Base-by-base conservation (phyloP, 2,329 filamentous ascomycete species). In the Xylaria sp. region DNA sequence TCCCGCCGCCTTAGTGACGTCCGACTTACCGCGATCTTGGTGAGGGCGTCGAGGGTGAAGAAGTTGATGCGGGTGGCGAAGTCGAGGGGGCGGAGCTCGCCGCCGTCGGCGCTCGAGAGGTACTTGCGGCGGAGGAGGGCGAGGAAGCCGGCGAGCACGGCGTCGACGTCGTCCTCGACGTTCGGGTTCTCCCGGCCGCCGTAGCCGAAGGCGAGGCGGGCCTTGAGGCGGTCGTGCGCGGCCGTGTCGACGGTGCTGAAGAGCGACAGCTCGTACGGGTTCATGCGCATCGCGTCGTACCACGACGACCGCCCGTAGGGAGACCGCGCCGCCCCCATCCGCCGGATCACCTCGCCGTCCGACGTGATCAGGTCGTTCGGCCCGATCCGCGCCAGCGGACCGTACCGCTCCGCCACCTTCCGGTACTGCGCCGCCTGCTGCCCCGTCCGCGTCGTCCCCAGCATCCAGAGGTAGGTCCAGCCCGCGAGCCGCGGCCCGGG, bases 221-320 rank as follows among this genome's bases (percentile, higher is more conserved):
- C 71, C 50, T 73, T 72, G 34, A 76, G 55, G 47, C 65, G 63
- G 18, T 70, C 69, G 59, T 82, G 80, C 39, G 64, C 67, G n/a
- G 69, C 70, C 29, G 75, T 74, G 54, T 82, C 72, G 39, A 72
- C 70, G 20, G 75, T 70, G 19, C 73, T 80, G 61, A 84, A 74
- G 52, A 85, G 73, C 53, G 80, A 83, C 57, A 84, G 78, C 21
- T 76, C 70, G n/a, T 78, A 73, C 0, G 80, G 78, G 52, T 85
- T 77, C 55, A 87, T 73, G 13, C 76, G 74, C 51, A 79, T 72
- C 4, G 73, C 76, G 52, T 74, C 69, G 61, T 82, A 83, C 72
- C 78, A 82, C 1, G 58, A 59, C 0, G 70, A 70, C 1, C 74
- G 71, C 2, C 57, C 65, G 52, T 77, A 78, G 5, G 56, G 51